phyloP scores from a whole-genome alignment of 768 basidiomycete species.

The Rhodotorula kratochvilovae region DNA sequence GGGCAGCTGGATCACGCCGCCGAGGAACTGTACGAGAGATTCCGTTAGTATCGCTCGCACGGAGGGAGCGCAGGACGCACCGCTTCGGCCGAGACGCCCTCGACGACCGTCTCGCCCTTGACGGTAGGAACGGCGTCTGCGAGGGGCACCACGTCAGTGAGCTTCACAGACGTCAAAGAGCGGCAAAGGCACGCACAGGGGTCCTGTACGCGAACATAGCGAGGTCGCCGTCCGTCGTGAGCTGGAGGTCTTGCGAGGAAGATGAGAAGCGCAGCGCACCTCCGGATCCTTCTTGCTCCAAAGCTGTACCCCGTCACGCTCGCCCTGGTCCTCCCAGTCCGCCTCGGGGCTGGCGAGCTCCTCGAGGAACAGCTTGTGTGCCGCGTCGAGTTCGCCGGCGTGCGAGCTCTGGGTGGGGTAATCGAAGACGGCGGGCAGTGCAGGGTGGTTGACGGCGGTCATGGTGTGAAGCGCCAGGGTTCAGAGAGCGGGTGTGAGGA shows the following conservation, averaged over 20 bases:
- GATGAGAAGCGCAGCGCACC: not conserved
- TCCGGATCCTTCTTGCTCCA: conserved; percentile 20
- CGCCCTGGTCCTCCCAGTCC: conserved; percentile 31
- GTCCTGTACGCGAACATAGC: not conserved
- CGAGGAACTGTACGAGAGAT: conserved; percentile 13
- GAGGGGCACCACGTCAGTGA: not conserved
- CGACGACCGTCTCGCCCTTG: conserved; percentile 22
- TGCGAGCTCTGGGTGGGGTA: conserved; percentile 13
- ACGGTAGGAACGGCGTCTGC: conserved; percentile 26
- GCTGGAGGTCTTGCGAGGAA: no score
- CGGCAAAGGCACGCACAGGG: not conserved
- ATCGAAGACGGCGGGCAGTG: conserved; percentile 1
- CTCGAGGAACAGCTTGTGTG: not conserved
- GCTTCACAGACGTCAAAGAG: not conserved
- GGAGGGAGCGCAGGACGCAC: not conserved
- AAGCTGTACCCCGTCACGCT: conserved; percentile 17
- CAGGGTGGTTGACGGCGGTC: conserved; percentile 2
- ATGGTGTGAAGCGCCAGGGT: not conserved
- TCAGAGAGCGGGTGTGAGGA: not conserved
- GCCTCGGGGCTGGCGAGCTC: not conserved
- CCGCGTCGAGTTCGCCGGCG: conserved; percentile 2
- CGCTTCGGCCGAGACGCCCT: conserved; percentile 1
- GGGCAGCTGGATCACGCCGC: conserved; percentile 24
- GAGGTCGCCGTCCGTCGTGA: not conserved
- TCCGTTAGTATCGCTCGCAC: not conserved